Evolutionary conservation across 139 green algal species (phyloP), one percentile per base, ranked within the genome.

Genomic region (Zygnema circumcarinatum): DNA sequence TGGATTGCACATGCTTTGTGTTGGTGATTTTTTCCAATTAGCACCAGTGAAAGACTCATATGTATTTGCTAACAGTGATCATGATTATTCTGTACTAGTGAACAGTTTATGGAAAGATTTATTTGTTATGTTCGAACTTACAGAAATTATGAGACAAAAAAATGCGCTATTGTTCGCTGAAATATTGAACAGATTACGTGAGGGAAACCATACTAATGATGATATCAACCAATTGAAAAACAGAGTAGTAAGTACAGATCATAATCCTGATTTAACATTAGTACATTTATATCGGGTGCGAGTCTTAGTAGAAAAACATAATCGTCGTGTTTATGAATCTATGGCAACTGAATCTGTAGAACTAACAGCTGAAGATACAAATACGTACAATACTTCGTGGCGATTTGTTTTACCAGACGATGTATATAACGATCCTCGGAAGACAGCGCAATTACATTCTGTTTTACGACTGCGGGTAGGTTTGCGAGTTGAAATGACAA

Each of bases 141-240:
- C 47, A 25, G 47, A 62, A 62, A 62, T 62, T 25, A 62, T 62
- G 47, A 62, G 47, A 62, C 47, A 62, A 62, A 62, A 62, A 62
- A 16, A 62, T 62, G 47, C 7, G 47, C 7, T 25, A 25, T 62
- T 62, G 7, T 62, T 62, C 16, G 47, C 69, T 7, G 36, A 78
- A 78, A 29, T 52, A 78, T 11, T 40, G 11, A 78, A 78, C 16
- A 40, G 69, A 78, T 41, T 78, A 52, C 7, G 69, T 40, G 69
- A 78, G 11, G 69, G 69, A 25, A 40, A 39, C 11, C 36, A 40
- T 78, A 39, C 69, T 78, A 78, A 36, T 25, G 35, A 40, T 78
- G 35, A 39, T 52, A 78, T 52, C 7, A 78, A 78, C 7, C 7
- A 39, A 40, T 41, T 52, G 11, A 52, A 78, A 47, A 80, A 42